These are phyloP conservation scores for Diaporthe caulivora DNA, from an alignment of 2,329 filamentous ascomycete genomes.

Conservation along the genomic window DNA sequence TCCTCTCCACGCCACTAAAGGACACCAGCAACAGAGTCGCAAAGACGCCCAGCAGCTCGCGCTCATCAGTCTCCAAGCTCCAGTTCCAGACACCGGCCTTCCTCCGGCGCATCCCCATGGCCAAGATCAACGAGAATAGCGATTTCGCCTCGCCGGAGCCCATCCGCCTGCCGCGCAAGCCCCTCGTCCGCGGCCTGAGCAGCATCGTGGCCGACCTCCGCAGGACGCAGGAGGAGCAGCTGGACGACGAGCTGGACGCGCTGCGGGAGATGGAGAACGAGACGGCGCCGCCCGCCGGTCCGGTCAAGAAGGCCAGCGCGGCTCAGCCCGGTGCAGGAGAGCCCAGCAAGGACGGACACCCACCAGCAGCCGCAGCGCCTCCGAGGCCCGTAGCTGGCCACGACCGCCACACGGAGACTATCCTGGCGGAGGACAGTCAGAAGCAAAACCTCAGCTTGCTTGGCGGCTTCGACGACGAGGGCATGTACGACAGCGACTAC, in stretches of 20 bases:
- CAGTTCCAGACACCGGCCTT: slow-evolving; percentile 80
- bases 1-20: slow-evolving; percentile 68
- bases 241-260: slow-evolving; percentile 81
- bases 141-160: slow-evolving; percentile 62
- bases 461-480: slow-evolving; percentile 75
- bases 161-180: slow-evolving; percentile 67
- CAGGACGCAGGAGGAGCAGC: slow-evolving; percentile 75
- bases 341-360: no score
- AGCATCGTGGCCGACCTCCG: slow-evolving; percentile 79
- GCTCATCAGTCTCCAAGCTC: slow-evolving; percentile 62
- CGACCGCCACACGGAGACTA: slow-evolving; percentile 47
- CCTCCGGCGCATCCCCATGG: slow-evolving; percentile 66
- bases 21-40: slow-evolving; percentile 53
- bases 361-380: background rate
- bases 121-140: slow-evolving; percentile 68
- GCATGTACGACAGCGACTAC: slow-evolving; percentile 65
- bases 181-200: slow-evolving; percentile 78
- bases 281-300: background rate
- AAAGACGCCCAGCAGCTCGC: slow-evolving; percentile 56
- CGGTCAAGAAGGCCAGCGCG: slow-evolving; percentile 23
- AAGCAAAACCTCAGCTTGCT: slow-evolving; percentile 57
- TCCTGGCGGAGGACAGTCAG: slow-evolving; percentile 60
- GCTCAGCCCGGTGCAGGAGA: background rate
- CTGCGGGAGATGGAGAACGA: slow-evolving; percentile 76
- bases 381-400: background rate